Conservation (phyloP, 441 rosid genomes). For the Croton setiger region DNA sequence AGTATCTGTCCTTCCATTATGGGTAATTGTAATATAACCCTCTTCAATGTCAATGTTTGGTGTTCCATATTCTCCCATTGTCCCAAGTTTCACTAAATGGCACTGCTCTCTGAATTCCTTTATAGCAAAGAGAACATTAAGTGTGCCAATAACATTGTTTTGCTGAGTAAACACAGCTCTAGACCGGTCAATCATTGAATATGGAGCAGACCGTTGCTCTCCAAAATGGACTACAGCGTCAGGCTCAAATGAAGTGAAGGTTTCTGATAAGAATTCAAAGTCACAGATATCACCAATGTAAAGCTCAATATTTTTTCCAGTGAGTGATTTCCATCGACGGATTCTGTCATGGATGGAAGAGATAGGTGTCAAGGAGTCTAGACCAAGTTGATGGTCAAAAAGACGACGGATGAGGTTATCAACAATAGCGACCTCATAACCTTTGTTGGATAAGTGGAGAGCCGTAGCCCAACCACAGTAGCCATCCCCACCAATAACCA, state of each 20-base stretch:
- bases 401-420: conserved; percentile 83
- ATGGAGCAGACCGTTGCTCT: conserved; percentile 94
- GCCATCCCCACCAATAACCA: conserved; percentile 97
- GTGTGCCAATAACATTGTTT: conserved; percentile 90
- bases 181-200: conserved; percentile 92
- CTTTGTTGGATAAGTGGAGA: conserved; percentile 79
- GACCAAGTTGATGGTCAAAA: conserved; percentile 89
- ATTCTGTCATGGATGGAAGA: conserved; percentile 77
- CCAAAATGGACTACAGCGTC: conserved; percentile 90
- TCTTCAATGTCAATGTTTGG: conserved; percentile 97
- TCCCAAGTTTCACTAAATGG: conserved; percentile 92
- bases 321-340: conserved; percentile 75
- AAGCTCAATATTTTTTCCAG: conserved; percentile 77
- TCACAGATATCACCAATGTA: conserved; percentile 87
- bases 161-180: conserved; percentile 86
- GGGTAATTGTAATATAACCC: conserved; percentile 88
- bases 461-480: conserved; percentile 99
- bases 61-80: conserved; percentile 98
- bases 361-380: conserved; percentile 81
- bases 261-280: conserved; percentile 75
- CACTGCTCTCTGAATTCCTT: conserved; percentile 87
- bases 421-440: conserved; percentile 76
- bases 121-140: conserved; percentile 89
- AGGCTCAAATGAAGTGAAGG: conserved; percentile 83
- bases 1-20: conserved; percentile 88